These are phyloP conservation scores for Phytopythium cucurbitacearum DNA, from an alignment of 352 stramenopile species.

Conservation along the genomic window DNA sequence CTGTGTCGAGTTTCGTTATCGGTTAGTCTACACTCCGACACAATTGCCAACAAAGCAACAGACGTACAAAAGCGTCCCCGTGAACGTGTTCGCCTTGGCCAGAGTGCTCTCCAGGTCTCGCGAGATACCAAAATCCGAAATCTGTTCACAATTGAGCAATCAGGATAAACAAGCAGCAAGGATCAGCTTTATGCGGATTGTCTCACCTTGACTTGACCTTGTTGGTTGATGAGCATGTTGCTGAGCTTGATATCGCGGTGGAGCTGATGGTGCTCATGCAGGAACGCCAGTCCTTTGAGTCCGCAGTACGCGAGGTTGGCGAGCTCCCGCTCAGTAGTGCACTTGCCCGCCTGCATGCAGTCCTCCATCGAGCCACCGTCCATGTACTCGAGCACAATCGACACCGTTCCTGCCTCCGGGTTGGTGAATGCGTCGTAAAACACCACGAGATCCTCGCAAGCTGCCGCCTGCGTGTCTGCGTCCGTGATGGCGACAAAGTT, in stretches of 20 bases:
- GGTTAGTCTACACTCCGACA: conserved; percentile 2
- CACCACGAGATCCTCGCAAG: conserved; percentile 78
- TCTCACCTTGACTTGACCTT: conserved; percentile 65
- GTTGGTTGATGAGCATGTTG: conserved; percentile 92
- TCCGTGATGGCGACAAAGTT: conserved; percentile 75
- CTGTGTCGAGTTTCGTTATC: conserved; percentile 8
- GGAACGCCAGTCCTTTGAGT: conserved; percentile 80
- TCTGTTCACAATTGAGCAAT: conserved; percentile 20
- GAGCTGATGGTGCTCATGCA: conserved; percentile 88
- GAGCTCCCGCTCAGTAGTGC: conserved; percentile 63
- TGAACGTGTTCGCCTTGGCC: conserved; percentile 88
- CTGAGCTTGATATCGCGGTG: conserved; percentile 95
- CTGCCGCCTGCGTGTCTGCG: conserved; percentile 15
- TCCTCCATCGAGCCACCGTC: conserved; percentile 88
- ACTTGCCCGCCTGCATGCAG: conserved; percentile 36
- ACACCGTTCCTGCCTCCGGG: conserved; percentile 77
- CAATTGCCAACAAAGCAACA: neutral
- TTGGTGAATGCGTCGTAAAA: conserved; percentile 94
- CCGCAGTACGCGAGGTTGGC: conserved; percentile 75
- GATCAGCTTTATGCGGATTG: neutral
- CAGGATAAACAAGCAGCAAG: neutral
- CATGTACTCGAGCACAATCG: conserved; percentile 95
- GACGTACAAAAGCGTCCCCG: conserved; percentile 85
- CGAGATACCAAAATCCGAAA: conserved; percentile 85
- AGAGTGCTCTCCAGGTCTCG: conserved; percentile 78